These are phyloP conservation scores for Solanum hybrid DNA, from an alignment of 305 asterid species.

Conservation along the genomic window DNA sequence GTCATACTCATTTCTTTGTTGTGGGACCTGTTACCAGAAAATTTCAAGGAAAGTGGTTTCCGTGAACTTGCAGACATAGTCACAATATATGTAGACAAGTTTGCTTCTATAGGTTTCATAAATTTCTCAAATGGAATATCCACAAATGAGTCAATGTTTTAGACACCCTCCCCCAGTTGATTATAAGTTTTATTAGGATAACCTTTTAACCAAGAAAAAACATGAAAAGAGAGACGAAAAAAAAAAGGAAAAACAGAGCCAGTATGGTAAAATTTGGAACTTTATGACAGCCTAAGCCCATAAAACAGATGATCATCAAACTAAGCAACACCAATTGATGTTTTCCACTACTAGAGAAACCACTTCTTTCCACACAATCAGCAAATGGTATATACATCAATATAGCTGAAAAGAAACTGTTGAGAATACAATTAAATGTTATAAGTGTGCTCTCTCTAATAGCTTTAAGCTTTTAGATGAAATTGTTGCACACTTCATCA, in stretches of 20 bases:
- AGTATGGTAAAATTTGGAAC: not conserved
- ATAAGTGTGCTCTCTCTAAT: not conserved
- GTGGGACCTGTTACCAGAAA: slow-evolving; percentile 65
- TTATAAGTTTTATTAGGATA: not conserved
- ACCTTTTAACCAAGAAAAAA: not conserved
- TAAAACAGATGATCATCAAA: not conserved
- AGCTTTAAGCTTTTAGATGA: too few relatives aligned
- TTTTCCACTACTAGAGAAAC: not conserved
- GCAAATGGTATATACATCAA: not conserved
- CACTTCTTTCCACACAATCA: not conserved
- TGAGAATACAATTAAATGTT: not conserved
- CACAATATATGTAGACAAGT: not conserved
- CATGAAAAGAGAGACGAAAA: not conserved
- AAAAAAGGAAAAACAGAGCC: not conserved
- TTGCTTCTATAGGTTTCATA: not conserved
- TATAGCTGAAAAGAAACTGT: not conserved
- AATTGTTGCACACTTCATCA: not conserved
- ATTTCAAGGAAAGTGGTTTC: not conserved
- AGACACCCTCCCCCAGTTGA: not conserved
- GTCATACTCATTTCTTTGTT: slow-evolving; percentile 69
- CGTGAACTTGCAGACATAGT: not conserved
- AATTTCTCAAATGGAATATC: not conserved
- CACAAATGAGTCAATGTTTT: not conserved
- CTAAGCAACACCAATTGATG: not conserved
- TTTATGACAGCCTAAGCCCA: not conserved